Base-by-base conservation (phyloP, 805 yeast species). In the Nakazawaea ambrosiae region DNA sequence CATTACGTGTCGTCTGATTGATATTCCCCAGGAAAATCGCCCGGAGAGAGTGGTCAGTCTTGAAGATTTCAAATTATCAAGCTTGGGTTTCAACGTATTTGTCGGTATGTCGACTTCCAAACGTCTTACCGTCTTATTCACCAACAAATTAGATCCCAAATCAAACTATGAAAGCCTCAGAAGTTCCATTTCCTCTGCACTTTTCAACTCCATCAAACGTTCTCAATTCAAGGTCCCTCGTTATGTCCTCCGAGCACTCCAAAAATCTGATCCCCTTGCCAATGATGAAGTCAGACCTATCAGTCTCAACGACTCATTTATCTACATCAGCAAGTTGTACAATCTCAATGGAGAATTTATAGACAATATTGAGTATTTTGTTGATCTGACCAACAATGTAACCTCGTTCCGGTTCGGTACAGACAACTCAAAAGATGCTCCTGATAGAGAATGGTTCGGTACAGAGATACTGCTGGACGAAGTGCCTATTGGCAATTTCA, bases 1-100 rank as follows among this genome's bases (percentile, higher is more conserved):
- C 16, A 44, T 55, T 2, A 41, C 46, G 1, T 55, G 60, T 31
- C 31, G 24, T 8, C 47, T 49, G 15, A 33, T 49, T 6, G 5
- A 6, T 5, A 5, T 16, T 28, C 8, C 16, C 8, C 20, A 14
- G 20, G 5, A 18, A 6, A 7, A 10, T 4, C n/a, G 12, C 8
- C 31, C 4, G 36, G 22, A 6, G 34, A 34, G 9, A 34, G 27
- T 12, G 32, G 19, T 31, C 15, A 20, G 19, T 16, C 11, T 31
- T 12, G 25, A 9, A 14, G n/a, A 9, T 7, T 20, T 15, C 17
- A 6, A 31, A 9, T 5, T 31, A 14, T 5, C 7, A 5, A 14
- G 25, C 6, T 20, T 31, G 6, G 34, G 34, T 9, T 9, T 6
- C 17, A 20, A 20, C 20, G 6, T 24, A 10, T 33, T 23, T 14